Percentiles rank a stretch among this genome's conserved stretches.
These are phyloP conservation scores for Melastoma candidum DNA, from an alignment of 441 rosid species.

Conservation along the genomic window DNA sequence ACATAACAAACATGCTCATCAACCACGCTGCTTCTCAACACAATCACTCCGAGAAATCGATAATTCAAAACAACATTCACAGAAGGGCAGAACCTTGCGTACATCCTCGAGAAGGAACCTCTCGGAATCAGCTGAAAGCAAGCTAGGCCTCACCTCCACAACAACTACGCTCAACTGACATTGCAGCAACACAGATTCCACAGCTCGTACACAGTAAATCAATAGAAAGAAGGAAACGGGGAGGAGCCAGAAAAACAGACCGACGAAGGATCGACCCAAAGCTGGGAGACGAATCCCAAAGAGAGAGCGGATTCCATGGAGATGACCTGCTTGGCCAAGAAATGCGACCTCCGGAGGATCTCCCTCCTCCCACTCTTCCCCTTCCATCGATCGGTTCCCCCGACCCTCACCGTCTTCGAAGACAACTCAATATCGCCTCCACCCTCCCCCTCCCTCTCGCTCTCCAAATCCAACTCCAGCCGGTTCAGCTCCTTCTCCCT, in stretches of 20 bases:
- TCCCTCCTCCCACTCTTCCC: conserved; percentile 14
- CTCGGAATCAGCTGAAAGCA: conserved; percentile 77
- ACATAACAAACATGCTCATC: background rate
- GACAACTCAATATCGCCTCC: background rate
- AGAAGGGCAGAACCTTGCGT: conserved; percentile 32
- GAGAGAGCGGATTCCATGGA: conserved; percentile 59
- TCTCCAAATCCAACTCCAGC: too few species aligned
- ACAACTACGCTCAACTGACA: conserved; percentile 60
- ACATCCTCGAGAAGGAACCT: conserved; percentile 31
- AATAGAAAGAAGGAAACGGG: background rate
- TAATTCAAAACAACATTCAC: background rate
- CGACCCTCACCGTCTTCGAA: background rate
- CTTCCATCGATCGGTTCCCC: conserved; percentile 3
- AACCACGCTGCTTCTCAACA: background rate
- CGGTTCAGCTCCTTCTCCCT: too few species aligned
- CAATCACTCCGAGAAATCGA: background rate
- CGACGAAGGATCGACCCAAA: too few species aligned
- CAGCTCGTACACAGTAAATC: background rate
- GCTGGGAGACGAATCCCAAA: conserved; percentile 73
- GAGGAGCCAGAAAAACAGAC: conserved; percentile 27
- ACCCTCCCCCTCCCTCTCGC: background rate
- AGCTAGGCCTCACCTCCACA: conserved; percentile 72
- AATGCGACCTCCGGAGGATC: conserved; percentile 45
- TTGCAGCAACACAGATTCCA: background rate
- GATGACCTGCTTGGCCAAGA: conserved; percentile 81